Conservation (phyloP, 805 yeast genomes). For the Hanseniaspora osmophila region DNA sequence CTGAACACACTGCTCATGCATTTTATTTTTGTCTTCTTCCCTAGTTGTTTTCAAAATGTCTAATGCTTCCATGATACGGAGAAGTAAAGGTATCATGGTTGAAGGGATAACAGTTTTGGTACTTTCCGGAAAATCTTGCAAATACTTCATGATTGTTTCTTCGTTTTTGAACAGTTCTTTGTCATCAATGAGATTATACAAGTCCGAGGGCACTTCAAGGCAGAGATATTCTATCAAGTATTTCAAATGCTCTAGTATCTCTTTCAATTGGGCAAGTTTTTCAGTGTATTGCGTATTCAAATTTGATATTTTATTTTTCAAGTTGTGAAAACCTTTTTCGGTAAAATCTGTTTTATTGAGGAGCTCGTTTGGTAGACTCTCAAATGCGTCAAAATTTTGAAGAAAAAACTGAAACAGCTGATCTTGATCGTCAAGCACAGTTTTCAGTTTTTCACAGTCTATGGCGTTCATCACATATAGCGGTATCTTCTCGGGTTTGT, state of each 20-base stretch:
- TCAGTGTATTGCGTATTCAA: slow-evolving; percentile 2
- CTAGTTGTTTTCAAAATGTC: slow-evolving; percentile 8
- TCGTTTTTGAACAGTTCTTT: slow-evolving; percentile 1
- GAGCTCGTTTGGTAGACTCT: slow-evolving; percentile 4
- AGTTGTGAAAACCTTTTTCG: slow-evolving; percentile 7
- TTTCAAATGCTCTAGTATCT: slow-evolving; percentile 5
- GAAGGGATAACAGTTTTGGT: slow-evolving; percentile 4
- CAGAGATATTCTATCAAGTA: slow-evolving; percentile 5
- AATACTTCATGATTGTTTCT: neutral
- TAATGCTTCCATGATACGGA: slow-evolving; percentile 1
- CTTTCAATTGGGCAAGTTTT: slow-evolving; percentile 6
- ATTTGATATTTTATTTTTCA: neutral
- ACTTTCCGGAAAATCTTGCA: neutral
- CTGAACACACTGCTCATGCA: slow-evolving; percentile 26
- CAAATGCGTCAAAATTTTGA: neutral
- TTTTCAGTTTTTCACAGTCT: neutral
- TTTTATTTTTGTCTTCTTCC: slow-evolving; percentile 21
- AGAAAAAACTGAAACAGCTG: slow-evolving; percentile 2
- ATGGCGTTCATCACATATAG: neutral
- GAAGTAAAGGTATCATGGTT: slow-evolving; percentile 6
- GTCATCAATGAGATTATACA: neutral
- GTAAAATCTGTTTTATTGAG: slow-evolving; percentile 6
- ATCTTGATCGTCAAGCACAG: neutral
- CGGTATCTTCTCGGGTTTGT: neutral
- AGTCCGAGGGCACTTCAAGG: slow-evolving; percentile 1